These are phyloP conservation scores for Fistulifera pelliculosa DNA, from an alignment of 108 stramenopile genomes.

Conservation along the genomic window DNA sequence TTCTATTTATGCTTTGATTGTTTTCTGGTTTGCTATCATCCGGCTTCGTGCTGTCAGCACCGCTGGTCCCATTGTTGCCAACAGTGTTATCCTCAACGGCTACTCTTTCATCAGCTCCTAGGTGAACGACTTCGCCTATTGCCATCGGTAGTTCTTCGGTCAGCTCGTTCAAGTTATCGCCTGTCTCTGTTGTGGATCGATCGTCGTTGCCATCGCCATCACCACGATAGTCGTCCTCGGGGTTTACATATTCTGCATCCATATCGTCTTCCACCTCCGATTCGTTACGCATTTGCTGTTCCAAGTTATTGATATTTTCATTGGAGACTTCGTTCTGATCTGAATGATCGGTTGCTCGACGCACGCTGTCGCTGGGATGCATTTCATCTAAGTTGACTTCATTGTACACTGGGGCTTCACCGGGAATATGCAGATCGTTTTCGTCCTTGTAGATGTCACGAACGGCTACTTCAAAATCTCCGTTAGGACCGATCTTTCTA, in stretches of 20 bases:
- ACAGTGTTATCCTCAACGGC: too few species aligned
- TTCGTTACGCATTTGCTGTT: constrained; percentile 1
- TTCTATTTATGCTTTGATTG: too few species aligned
- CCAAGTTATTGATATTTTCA: constrained; percentile 1
- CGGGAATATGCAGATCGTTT: constrained; percentile 48
- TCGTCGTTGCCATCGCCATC: constrained; percentile 5
- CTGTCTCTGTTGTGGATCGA: not conserved
- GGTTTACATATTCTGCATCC: constrained; percentile 3
- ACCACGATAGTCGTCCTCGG: constrained; percentile 1
- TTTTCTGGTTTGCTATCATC: too few species aligned
- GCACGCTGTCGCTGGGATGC: constrained; percentile 2
- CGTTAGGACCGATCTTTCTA: constrained; percentile 28
- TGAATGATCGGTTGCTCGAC: not conserved
- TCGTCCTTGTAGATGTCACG: constrained; percentile 50
- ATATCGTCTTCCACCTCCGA: not conserved
- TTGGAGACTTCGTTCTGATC: constrained; percentile 3
- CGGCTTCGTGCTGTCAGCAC: too few species aligned
- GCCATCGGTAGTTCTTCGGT: not conserved
- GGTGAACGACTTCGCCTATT: too few species aligned
- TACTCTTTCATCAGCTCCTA: too few species aligned
- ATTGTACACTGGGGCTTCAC: constrained; percentile 26
- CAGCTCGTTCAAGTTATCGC: not conserved
- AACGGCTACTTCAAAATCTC: constrained; percentile 61
- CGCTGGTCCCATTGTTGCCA: too few species aligned
- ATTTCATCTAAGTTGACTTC: constrained; percentile 7